Conservation (phyloP, 169 alveolate genomes). For the Plasmodium malariae region DNA sequence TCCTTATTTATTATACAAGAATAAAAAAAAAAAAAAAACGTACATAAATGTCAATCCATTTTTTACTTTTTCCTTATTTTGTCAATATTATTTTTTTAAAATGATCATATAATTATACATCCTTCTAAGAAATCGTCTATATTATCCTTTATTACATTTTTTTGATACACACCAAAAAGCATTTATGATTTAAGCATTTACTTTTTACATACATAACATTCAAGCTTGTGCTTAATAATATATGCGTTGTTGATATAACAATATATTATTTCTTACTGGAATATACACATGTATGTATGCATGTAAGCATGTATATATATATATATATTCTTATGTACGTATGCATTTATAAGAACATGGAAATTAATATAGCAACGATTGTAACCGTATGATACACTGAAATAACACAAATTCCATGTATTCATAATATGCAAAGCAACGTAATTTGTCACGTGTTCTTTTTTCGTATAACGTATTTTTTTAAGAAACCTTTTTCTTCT, state of each 20-base stretch:
- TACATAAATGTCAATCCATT: not conserved
- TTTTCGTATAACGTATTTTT: not conserved
- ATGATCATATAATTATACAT: not conserved
- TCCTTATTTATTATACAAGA: not conserved
- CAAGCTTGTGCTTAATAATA: too few relatives aligned
- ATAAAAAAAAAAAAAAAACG: not conserved
- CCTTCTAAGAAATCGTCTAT: too few relatives aligned
- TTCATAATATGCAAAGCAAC: too few relatives aligned
- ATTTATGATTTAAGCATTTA: too few relatives aligned
- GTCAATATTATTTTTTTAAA: slow-evolving; percentile 6
- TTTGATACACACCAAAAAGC: too few relatives aligned
- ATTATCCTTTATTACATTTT: too few relatives aligned
- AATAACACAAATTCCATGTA: too few relatives aligned
- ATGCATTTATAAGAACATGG: too few relatives aligned
- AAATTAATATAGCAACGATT: not conserved
- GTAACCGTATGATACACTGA: not conserved
- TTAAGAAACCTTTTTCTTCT: not conserved
- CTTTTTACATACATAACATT: too few relatives aligned
- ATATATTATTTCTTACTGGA: too few relatives aligned
- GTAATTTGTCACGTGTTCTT: not conserved
- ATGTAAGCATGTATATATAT: not conserved
- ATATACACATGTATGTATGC: not conserved
- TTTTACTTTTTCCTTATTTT: slow-evolving; percentile 18
- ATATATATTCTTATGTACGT: slow-evolving; percentile 7
- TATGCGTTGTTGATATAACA: too few relatives aligned